Conservation (phyloP, 257 asterid genomes). For the Nyctanthes arbortristis region DNA sequence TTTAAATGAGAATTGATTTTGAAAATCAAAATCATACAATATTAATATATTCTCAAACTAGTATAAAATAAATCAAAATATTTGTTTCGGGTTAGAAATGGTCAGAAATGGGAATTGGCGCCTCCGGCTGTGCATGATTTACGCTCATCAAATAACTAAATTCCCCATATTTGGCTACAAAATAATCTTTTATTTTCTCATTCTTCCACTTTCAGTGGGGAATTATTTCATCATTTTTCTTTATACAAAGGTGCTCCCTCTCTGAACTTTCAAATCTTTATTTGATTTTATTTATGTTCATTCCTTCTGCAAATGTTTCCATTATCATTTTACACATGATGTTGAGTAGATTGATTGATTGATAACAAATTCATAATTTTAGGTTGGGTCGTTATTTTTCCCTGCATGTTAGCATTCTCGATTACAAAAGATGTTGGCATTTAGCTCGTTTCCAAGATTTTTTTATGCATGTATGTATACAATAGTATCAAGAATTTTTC, state of each 20-base stretch:
- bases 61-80: too few species aligned
- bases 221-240: slow-evolving; percentile 14
- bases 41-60: too few species aligned
- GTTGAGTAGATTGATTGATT: neutral
- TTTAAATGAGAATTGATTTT: too few species aligned
- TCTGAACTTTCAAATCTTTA: neutral
- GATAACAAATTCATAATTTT: too few species aligned
- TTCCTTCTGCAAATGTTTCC: too few species aligned
- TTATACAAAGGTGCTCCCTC: slow-evolving; percentile 31
- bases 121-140: slow-evolving; percentile 47
- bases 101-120: slow-evolving; percentile 22
- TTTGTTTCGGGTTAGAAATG: neutral
- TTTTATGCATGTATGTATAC: neutral
- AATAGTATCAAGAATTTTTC: too few species aligned
- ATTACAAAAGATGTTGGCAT: too few species aligned
- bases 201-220: slow-evolving; percentile 19
- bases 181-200: neutral
- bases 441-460: neutral
- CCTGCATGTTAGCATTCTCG: too few species aligned
- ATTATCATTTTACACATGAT: too few species aligned
- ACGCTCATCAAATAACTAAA: slow-evolving; percentile 25
- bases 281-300: neutral
- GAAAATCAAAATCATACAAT: too few species aligned
- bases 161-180: slow-evolving; percentile 19
- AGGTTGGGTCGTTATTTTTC: too few species aligned